Percentiles rank a stretch among this genome's conserved stretches.
phyloP scores from a whole-genome alignment of 176 grass and related monocot genomes.

The Rhynchospora tenuis region DNA sequence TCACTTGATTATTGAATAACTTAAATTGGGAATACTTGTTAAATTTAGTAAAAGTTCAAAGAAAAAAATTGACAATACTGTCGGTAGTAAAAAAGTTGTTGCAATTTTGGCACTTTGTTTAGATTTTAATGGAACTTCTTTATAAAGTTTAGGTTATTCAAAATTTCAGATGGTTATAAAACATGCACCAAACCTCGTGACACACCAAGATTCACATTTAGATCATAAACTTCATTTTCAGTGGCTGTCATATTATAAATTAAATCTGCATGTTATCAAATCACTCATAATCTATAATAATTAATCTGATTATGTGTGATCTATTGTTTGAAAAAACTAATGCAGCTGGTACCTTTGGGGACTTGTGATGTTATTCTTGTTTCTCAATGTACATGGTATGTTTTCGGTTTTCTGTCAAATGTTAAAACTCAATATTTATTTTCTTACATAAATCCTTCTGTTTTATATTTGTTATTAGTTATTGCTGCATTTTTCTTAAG shows the following conservation, averaged over 20 bases:
- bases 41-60: too few relatives aligned
- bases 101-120: too few relatives aligned
- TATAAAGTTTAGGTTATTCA: not conserved
- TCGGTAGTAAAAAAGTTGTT: not conserved
- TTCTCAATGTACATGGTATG: conserved; percentile 76
- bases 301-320: too few relatives aligned
- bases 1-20: not conserved
- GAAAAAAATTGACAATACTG: too few relatives aligned
- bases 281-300: too few relatives aligned
- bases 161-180: not conserved
- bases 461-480: too few relatives aligned
- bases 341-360: conserved; percentile 89
- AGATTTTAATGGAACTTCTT: too few relatives aligned
- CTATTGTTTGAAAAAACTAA: not conserved
- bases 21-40: not conserved
- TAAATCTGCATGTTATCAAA: not conserved
- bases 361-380: conserved; percentile 77
- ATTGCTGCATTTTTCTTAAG: too few relatives aligned
- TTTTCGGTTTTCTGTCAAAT: not conserved
- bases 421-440: not conserved
- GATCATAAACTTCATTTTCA: too few relatives aligned
- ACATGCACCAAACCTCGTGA: not conserved
- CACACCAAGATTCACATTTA: too few relatives aligned
- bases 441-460: not conserved
- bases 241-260: not conserved